Percentiles rank a stretch among this genome's conserved stretches.
Conservation (phyloP, 1,139 yeast species). For the Saccharomycopsis hybrid region DNA sequence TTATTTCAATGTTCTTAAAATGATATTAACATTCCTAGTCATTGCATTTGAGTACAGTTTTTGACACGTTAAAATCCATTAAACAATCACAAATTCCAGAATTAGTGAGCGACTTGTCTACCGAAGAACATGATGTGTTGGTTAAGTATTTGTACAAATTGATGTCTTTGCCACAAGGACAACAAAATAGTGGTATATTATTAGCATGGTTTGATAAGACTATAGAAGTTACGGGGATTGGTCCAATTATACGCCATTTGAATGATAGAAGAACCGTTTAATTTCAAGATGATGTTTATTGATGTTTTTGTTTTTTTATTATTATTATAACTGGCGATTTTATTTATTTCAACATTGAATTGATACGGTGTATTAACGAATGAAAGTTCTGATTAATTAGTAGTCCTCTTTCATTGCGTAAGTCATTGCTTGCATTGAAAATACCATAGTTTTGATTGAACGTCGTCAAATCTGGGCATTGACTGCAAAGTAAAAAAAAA, state of each 20-base stretch:
- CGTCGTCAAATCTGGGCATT: too few species aligned
- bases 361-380: too few species aligned
- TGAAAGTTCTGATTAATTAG: too few species aligned
- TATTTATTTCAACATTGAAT: too few species aligned
- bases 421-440: not conserved
- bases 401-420: too few species aligned
- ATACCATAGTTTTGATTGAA: not conserved
- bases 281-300: too few species aligned
- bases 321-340: too few species aligned
- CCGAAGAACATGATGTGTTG: slow-evolving; percentile 69
- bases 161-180: slow-evolving; percentile 71
- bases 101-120: slow-evolving; percentile 50
- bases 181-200: slow-evolving; percentile 80
- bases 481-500: too few species aligned
- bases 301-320: too few species aligned
- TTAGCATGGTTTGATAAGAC: slow-evolving; percentile 92
- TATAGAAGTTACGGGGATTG: slow-evolving; percentile 77
- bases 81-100: slow-evolving; percentile 66
- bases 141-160: slow-evolving; percentile 83
- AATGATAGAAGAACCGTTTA: slow-evolving; percentile 79
- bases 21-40: too few species aligned
- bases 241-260: slow-evolving; percentile 80
- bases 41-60: slow-evolving; percentile 48
- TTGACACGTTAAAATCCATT: slow-evolving; percentile 69
- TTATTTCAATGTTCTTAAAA: too few species aligned